Conservation (phyloP, 2,329 filamentous ascomycete species). For the Boeremia lycopersici region DNA sequence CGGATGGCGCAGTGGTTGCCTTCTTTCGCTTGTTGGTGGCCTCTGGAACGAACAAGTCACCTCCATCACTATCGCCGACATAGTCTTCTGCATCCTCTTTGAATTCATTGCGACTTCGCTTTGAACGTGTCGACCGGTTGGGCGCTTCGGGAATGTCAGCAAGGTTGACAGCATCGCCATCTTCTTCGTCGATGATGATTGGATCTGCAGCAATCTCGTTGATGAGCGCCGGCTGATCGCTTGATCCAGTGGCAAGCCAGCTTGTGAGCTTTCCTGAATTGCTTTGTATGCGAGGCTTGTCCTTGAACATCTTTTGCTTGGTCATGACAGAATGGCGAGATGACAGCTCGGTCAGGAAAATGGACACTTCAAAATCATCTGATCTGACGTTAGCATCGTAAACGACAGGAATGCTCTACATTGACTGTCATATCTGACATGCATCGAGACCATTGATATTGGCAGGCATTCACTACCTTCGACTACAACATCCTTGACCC, state of each 20-base stretch:
- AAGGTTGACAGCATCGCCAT: constrained; percentile 61
- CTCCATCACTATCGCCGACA: constrained; percentile 41
- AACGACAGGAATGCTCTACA: constrained; percentile 17
- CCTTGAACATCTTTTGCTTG: constrained; percentile 76
- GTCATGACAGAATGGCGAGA: constrained; percentile 85
- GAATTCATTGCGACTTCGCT: constrained; percentile 18
- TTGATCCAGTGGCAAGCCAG: constrained; percentile 51
- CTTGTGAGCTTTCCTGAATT: constrained; percentile 55
- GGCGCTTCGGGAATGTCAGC: constrained; percentile 61
- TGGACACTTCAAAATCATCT: constrained; percentile 96
- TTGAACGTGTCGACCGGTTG: constrained; percentile 22
- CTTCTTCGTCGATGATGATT: constrained; percentile 60
- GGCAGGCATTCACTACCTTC: constrained; percentile 62
- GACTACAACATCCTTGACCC: constrained; percentile 86
- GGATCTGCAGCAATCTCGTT: constrained; percentile 52
- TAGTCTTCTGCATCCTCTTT: constrained; percentile 21
- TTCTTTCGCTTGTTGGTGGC: constrained; percentile 25
- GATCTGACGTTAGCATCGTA: constrained; percentile 22
- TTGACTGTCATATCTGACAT: neutral
- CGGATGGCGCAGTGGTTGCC: constrained; percentile 18
- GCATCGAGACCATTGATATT: neutral
- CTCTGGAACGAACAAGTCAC: constrained; percentile 34
- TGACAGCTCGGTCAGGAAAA: constrained; percentile 87
- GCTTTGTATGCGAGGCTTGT: constrained; percentile 52
- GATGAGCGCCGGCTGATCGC: constrained; percentile 51